Conservation (phyloP, 331 rosid genomes). For the Malus hybrid region DNA sequence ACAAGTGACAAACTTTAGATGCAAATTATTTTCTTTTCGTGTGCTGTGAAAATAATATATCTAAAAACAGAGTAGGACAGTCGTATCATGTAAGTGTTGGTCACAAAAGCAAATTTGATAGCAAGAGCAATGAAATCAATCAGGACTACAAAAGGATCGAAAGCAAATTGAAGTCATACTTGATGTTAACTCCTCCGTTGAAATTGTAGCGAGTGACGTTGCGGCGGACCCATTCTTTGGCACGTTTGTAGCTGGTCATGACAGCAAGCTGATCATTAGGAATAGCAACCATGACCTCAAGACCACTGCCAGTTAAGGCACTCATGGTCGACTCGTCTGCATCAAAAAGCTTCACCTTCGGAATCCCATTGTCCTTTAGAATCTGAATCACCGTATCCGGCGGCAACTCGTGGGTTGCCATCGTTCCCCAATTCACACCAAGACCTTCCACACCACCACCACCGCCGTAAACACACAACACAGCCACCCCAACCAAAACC, state of each 20-base stretch:
- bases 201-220: constrained; percentile 69
- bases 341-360: constrained; percentile 90
- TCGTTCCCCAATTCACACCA: constrained; percentile 70
- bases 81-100: neutral
- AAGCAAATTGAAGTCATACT: constrained; percentile 29
- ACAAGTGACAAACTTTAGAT: too few species aligned
- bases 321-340: constrained; percentile 68
- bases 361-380: constrained; percentile 83
- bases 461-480: constrained; percentile 17
- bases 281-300: constrained; percentile 96
- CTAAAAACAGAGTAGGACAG: neutral
- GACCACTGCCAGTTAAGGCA: constrained; percentile 67
- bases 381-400: constrained; percentile 72
- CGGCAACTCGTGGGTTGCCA: constrained; percentile 67
- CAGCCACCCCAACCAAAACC: constrained; percentile 29
- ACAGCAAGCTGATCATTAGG: constrained; percentile 78
- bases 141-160: neutral
- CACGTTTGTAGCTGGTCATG: constrained; percentile 53
- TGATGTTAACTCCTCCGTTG: constrained; percentile 81
- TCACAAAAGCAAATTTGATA: neutral
- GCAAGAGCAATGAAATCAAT: neutral
- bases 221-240: constrained; percentile 71
- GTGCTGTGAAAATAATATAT: neutral
- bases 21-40: too few species aligned
- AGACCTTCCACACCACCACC: neutral